Evolutionary conservation across 352 stramenopile species (phyloP), one percentile per base, ranked within the genome.

Genomic region (Pythium rhizo-oryzae): DNA sequence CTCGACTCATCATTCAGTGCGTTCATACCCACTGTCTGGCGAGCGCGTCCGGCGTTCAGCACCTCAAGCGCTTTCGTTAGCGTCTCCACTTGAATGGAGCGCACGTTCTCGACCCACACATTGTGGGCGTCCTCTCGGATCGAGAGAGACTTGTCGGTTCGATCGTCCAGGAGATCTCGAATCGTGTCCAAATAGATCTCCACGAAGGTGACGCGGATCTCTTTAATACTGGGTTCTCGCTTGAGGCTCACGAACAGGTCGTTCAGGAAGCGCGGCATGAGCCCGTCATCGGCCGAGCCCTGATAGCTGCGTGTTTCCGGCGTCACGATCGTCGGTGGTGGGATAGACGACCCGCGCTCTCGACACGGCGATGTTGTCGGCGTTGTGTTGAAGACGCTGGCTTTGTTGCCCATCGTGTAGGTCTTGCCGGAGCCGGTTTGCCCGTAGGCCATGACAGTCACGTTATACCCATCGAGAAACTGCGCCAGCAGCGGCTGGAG

Each of bases 111-210:
- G 23, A 83, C 68, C 61, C 69, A 79, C 1, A 82, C 80, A 11
- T 69, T 80, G 63, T 84, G 67, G 4, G 65, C 41, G 25, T 84
- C 77, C 60, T 84, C 77, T 11, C 76, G 65, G 44, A 80, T 83
- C 16, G 44, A 35, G n/a, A 83, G 62, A 13, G 58, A 65, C 35
- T 75, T 77, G 23, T 71, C 47, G 2, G 55, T 28, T 4, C 68
- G 62, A 13, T 82, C 72, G 50, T 92, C 72, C 0, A 98, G 75
- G 28, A 98, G 67, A 70, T 99, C 94, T 62, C 90, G 87, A 41
- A 99, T 86, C 58, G 98, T 90, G 70, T 99, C 93, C 24, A 91
- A 91, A 65, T 98, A 98, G 16, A 99, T 96, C 81, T 99, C 96
- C 1, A 99, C 78, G 53, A 87, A 89, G 9, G 79, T 87, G 13